Conservation (phyloP, 2,329 filamentous ascomycete genomes). For the Akanthomyces lecanii region DNA sequence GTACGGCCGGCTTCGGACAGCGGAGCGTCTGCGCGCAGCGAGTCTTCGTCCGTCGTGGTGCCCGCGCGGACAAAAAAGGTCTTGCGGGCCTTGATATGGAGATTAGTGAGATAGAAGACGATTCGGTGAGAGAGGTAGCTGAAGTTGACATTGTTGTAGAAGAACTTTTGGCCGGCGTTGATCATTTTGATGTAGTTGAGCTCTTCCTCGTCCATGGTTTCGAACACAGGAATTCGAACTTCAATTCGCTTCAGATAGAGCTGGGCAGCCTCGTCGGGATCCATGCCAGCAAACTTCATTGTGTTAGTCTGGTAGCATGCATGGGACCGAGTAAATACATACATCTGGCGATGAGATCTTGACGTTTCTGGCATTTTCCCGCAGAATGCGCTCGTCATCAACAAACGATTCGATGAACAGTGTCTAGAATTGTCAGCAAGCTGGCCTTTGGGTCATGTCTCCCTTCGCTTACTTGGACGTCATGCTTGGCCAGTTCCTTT, state of each 20-base stretch:
- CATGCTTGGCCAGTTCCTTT: conserved; percentile 96
- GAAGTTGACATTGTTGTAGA: conserved; percentile 96
- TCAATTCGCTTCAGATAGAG: conserved; percentile 88
- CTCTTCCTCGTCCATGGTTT: conserved; percentile 92
- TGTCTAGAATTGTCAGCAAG: conserved; percentile 53
- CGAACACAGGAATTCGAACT: conserved; percentile 89
- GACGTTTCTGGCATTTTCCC: conserved; percentile 93
- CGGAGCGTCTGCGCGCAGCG: conserved; percentile 85
- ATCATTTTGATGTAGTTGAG: conserved; percentile 99
- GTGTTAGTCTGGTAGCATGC: conserved; percentile 17
- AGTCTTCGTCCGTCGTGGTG: conserved; percentile 80
- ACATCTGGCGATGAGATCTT: conserved; percentile 97
- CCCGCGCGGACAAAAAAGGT: conserved; percentile 92
- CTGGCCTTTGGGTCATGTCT: not conserved
- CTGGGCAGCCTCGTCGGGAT: conserved; percentile 84
- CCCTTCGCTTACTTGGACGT: conserved; percentile 64
- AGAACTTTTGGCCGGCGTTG: conserved; percentile 87
- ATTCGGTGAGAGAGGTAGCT: conserved; percentile 96
- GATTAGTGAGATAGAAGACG: conserved; percentile 95
- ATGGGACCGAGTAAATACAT: conserved; percentile 30
- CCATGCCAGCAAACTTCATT: conserved; percentile 78
- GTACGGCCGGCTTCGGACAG: conserved; percentile 74
- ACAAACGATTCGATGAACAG: conserved; percentile 96
- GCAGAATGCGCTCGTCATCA: conserved; percentile 86
- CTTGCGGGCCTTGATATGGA: conserved; percentile 91